Evolutionary conservation across 1,139 yeast species (phyloP), one percentile per base, ranked within the genome.

Genomic region (Candida sanyaensis): DNA sequence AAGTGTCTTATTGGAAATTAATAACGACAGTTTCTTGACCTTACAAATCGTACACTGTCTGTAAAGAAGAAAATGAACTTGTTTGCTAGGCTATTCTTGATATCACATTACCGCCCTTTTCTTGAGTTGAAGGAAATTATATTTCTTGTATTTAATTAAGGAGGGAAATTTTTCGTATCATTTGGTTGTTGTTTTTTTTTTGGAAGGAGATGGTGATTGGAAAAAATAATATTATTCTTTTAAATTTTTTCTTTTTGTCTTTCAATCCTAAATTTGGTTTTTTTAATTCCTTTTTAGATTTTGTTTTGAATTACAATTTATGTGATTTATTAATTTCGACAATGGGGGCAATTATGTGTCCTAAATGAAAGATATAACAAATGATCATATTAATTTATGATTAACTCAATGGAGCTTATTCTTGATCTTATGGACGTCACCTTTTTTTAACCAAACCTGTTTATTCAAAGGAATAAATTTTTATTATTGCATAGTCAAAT

Each of bases 401-500:
- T 73, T 75, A 85, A 86, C 95, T 79, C 93, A 86, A 87, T 87
- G 95, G 93, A 86, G 95, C 95, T 87, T 85, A 87, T 86, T 85
- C 86, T 83, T 75, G 81, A 68, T 63, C 27, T 73, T 81, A 82
- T 81, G 86, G 73, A 80, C 74, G 78, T 72, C 79, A 55, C 64
- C 59, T 42, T 32, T 37, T 12, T 8, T 23, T 36, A 37, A 50
- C 33, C 38, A 67, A 68, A 73, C 66, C 62, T 63, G 76, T 52
- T 49, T n/a, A 17, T 26, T 17, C 8, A 27, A 48, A 41, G 45
- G 40, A 29, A 28, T 28, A 30, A 23, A n/a, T n/a, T 17, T 17
- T 21, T 41, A 12, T 44, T 52, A 6, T 24, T 56, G 91, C 81
- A 81, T 80, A 71, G 88, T 86, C 92, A 71, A 75, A 85, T 75